These are phyloP conservation scores for Ogataea chonburiensis DNA, from an alignment of 805 yeast genomes.

Conservation along the genomic window DNA sequence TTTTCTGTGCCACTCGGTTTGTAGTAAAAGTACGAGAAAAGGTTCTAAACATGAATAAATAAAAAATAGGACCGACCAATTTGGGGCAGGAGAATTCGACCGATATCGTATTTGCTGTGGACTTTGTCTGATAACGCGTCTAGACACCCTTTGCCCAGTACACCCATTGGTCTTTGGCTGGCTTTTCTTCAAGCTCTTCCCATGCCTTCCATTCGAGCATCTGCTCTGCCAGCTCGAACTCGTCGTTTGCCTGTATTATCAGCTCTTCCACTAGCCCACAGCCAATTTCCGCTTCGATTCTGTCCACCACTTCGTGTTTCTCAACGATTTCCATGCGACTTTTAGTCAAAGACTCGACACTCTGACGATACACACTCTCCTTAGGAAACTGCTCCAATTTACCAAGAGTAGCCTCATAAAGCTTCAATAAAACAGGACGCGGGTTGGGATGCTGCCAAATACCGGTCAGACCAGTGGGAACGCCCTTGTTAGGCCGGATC, in stretches of 20 bases:
- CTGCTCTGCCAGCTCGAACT: constrained; percentile 62
- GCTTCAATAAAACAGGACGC: constrained; percentile 68
- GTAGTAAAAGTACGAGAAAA: constrained; percentile 1
- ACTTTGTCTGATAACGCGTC: no score
- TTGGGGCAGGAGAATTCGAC: no score
- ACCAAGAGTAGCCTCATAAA: constrained; percentile 68
- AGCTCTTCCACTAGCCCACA: constrained; percentile 84
- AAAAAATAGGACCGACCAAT: no score
- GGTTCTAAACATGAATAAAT: constrained; percentile 5
- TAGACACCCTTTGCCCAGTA: constrained; percentile 66
- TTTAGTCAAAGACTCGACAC: constrained; percentile 69
- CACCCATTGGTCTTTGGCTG: constrained; percentile 81
- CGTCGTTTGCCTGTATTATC: constrained; percentile 79
- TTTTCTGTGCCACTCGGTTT: constrained; percentile 1
- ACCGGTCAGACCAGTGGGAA: constrained; percentile 83
- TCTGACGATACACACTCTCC: constrained; percentile 70
- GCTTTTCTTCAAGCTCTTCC: constrained; percentile 80
- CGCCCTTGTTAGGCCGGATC: constrained; percentile 57
- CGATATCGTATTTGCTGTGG: no score
- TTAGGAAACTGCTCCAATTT: constrained; percentile 64
- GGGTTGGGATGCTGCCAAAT: constrained; percentile 80
- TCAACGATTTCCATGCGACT: constrained; percentile 69
- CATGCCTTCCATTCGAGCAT: constrained; percentile 70
- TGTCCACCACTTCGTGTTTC: constrained; percentile 55
- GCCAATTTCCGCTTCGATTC: constrained; percentile 72